A percentile compares a stretch with the other conserved stretches of the same genome.
Evolutionary conservation across 2,329 filamentous ascomycete species (phyloP).

Genomic region (Aspergillus sp.): DNA sequence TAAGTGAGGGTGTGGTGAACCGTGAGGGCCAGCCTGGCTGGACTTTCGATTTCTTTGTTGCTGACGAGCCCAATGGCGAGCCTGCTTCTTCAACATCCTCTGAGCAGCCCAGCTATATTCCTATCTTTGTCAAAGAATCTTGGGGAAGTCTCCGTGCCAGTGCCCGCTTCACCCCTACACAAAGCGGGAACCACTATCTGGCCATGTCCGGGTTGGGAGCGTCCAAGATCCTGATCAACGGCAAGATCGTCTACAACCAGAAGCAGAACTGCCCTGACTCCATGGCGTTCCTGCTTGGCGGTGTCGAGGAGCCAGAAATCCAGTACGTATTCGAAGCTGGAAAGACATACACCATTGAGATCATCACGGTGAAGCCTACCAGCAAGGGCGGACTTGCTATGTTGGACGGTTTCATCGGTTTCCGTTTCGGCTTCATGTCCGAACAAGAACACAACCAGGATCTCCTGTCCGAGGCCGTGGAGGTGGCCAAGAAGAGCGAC

Average conservation of each 20-base stretch:
- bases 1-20: slow-evolving; percentile 1
- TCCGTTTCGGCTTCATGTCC: slow-evolving; percentile 8
- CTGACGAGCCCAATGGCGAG: not conserved
- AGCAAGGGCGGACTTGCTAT: slow-evolving; percentile 1
- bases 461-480: slow-evolving; percentile 8
- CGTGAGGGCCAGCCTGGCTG: slow-evolving; percentile 1
- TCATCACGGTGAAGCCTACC: not conserved
- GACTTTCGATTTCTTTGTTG: slow-evolving; percentile 6
- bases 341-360: not conserved
- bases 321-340: slow-evolving; percentile 6
- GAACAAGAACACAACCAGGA: slow-evolving; percentile 5
- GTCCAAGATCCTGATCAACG: not conserved
- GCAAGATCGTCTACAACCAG: slow-evolving; percentile 5
- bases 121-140: not conserved
- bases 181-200: slow-evolving; percentile 6
- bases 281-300: slow-evolving; percentile 8
- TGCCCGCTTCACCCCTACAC: not conserved
- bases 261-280: slow-evolving; percentile 9
- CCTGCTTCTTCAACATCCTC: not conserved
- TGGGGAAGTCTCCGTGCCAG: not conserved
- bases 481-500: slow-evolving; percentile 5
- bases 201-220: slow-evolving; percentile 5
- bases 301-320: slow-evolving; percentile 5
- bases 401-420: slow-evolving; percentile 4
- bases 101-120: slow-evolving; percentile 1